These are phyloP conservation scores for Waltiozyma sp. DNA, from an alignment of 1,139 yeast species.

Conservation along the genomic window DNA sequence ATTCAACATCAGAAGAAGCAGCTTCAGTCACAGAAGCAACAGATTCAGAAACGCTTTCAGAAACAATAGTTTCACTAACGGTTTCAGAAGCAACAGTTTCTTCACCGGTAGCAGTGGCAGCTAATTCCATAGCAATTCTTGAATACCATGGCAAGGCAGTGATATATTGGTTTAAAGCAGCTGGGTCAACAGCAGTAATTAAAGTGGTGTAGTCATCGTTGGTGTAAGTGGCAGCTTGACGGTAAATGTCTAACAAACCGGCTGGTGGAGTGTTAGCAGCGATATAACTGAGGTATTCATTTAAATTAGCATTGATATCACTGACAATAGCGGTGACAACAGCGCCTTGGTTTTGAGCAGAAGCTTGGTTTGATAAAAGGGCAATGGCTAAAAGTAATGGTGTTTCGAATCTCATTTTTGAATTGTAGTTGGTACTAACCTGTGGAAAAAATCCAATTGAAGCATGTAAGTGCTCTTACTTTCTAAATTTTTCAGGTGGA, in stretches of 20 bases:
- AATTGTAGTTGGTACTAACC: not conserved
- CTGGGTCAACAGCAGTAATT: conserved; percentile 18
- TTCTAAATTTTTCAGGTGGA: too few relatives aligned
- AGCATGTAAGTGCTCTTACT: too few relatives aligned
- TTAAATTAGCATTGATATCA: conserved; percentile 20
- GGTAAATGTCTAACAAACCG: conserved; percentile 24
- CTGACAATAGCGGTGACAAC: conserved; percentile 19
- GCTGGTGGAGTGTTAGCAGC: conserved; percentile 19
- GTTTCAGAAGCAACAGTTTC: conserved; percentile 10
- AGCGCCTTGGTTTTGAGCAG: conserved; percentile 15
- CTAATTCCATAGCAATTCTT: conserved; percentile 15
- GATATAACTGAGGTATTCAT: conserved; percentile 21
- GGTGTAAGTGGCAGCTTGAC: conserved; percentile 27
- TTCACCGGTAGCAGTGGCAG: conserved; percentile 16
- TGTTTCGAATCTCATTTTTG: not conserved
- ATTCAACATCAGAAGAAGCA: conserved; percentile 1
- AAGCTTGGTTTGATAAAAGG: conserved; percentile 4
- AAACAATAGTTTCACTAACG: not conserved
- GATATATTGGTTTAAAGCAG: conserved; percentile 24
- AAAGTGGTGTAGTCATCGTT: conserved; percentile 31
- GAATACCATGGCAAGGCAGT: conserved; percentile 35
- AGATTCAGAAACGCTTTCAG: not conserved
- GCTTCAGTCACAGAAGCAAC: not conserved
- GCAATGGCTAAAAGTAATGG: not conserved
- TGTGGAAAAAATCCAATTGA: not conserved